Conservation (phyloP, 2,329 filamentous ascomycete species). For the Stagonosporopsis tanaceti region DNA sequence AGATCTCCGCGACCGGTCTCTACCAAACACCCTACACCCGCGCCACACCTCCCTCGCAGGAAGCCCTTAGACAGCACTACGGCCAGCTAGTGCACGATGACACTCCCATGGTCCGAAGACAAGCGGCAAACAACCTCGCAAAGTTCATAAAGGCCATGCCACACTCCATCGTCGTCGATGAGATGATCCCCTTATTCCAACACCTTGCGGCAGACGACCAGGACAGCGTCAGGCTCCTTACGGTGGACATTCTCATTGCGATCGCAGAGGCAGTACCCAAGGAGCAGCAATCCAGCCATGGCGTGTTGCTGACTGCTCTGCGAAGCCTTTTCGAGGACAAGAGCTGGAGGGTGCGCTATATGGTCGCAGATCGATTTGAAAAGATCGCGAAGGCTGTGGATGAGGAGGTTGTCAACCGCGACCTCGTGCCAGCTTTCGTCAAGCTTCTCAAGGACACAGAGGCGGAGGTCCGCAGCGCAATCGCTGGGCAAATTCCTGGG, state of each 20-base stretch:
- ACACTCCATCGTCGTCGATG: slow-evolving; percentile 87
- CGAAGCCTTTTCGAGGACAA: slow-evolving; percentile 97
- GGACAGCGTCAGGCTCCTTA: slow-evolving; percentile 94
- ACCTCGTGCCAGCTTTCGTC: slow-evolving; percentile 95
- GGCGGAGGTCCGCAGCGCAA: slow-evolving; percentile 94
- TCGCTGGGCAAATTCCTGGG: slow-evolving; percentile 93
- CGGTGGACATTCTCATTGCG: slow-evolving; percentile 93
- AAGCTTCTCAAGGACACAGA: slow-evolving; percentile 98
- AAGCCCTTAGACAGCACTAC: slow-evolving; percentile 90
- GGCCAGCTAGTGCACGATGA: slow-evolving; percentile 95
- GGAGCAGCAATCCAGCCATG: slow-evolving; percentile 96
- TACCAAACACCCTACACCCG: slow-evolving; percentile 94
- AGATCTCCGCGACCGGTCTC: slow-evolving; percentile 95
- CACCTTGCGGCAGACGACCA: slow-evolving; percentile 96
- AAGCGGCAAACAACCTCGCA: slow-evolving; percentile 93
- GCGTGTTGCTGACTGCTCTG: slow-evolving; percentile 87
- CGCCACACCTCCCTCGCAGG: slow-evolving; percentile 85
- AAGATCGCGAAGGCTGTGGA: slow-evolving; percentile 99
- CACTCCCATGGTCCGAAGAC: slow-evolving; percentile 97
- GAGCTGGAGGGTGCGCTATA: slow-evolving; percentile 98
- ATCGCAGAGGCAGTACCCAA: slow-evolving; percentile 98
- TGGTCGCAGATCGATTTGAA: slow-evolving; percentile 98
- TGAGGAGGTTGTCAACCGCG: slow-evolving; percentile 91
- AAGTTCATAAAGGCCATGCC: slow-evolving; percentile 99
- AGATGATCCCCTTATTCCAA: slow-evolving; percentile 99